Base-by-base conservation (phyloP, 1,284 basidiomycete species). In the Ustilago bromivora region DNA sequence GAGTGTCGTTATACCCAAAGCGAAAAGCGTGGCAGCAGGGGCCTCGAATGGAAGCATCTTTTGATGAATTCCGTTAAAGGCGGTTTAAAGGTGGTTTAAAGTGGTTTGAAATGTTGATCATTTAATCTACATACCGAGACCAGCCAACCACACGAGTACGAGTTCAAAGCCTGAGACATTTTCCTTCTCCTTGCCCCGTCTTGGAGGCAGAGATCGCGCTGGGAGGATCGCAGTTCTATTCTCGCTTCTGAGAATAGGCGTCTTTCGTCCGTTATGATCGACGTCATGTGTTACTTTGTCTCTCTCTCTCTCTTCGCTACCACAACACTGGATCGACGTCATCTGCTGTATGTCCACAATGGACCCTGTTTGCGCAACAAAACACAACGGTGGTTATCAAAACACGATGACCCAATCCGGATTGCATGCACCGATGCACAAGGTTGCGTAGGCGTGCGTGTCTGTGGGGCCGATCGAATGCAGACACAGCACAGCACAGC, bases 111-210 rank as follows among this genome's bases (percentile, higher is more conserved):
- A 61, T 61, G 59, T 61, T 61, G 47, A 61, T 38, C 32, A 17
- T 34, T 43, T 5, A 4, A 43, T 61, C 59, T 61, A 61, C 57
- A 13, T 28, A 23, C 36, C 31, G 1, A 12, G 7, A 5, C 23
- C 51, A 31, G 19, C 51, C 23, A 28, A 28, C 40, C n/a, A 17
- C 40, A 43, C 15, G 40, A 3, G n/a, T 17, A 17, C 10, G 7
- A 43, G 6, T 15, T 55, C 60, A 55, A 62, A 62, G 52, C 46
- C 53, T 62, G 40, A 62, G 52, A 62, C 60, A 40, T 56, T 49
- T 43, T 43, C 6, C 15, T 43, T 43, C 15, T 28, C 23, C 23
- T 28, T 28, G 23, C 23, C 23, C 23, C 3, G 3, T 28, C 3
- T 12, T 17, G 19, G 19, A 46, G 43, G 19, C 5, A 46, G n/a